A percentile compares a stretch with the other conserved stretches of the same genome.
These are phyloP conservation scores for Decorospora gaudefroyi DNA, from an alignment of 2,329 filamentous ascomycete genomes.

Conservation along the genomic window DNA sequence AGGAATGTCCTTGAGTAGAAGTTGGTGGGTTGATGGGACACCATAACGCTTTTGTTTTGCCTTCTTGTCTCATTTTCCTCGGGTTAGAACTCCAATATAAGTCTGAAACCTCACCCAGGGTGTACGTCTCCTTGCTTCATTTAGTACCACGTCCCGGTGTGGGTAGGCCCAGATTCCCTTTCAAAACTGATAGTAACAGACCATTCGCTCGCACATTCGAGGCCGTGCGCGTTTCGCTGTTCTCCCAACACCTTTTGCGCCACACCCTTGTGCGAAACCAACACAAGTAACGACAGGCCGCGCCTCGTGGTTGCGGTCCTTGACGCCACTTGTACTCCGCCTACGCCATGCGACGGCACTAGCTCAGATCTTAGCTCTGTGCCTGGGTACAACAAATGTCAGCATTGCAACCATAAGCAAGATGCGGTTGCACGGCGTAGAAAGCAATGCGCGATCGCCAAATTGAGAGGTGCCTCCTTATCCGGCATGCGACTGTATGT, in stretches of 20 bases:
- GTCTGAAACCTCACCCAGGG: constrained; percentile 9
- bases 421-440: constrained; percentile 16
- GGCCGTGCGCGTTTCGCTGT: constrained; percentile 9
- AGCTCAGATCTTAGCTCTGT: constrained; percentile 18
- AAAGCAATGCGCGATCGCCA: constrained; percentile 5
- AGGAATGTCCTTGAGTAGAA: constrained; percentile 17
- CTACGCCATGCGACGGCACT: constrained; percentile 18
- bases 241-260: constrained; percentile 11
- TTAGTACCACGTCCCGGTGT: constrained; percentile 10
- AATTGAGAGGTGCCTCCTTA: constrained; percentile 13
- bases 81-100: background rate
- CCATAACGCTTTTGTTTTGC: constrained; percentile 18
- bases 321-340: constrained; percentile 12
- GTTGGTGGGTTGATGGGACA: constrained; percentile 11
- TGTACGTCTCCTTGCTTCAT: constrained; percentile 12
- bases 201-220: constrained; percentile 5
- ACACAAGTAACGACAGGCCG: constrained; percentile 14
- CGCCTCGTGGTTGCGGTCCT: constrained; percentile 14
- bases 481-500: constrained; percentile 15
- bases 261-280: constrained; percentile 16
- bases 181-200: constrained; percentile 8
- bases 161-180: background rate
- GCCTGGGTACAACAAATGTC: constrained; percentile 14
- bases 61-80: constrained; percentile 5
- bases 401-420: constrained; percentile 17